Evolutionary conservation across 1,284 basidiomycete species (phyloP), one percentile per base, ranked within the genome.

Genomic region (Rhodotorula sp.): DNA sequence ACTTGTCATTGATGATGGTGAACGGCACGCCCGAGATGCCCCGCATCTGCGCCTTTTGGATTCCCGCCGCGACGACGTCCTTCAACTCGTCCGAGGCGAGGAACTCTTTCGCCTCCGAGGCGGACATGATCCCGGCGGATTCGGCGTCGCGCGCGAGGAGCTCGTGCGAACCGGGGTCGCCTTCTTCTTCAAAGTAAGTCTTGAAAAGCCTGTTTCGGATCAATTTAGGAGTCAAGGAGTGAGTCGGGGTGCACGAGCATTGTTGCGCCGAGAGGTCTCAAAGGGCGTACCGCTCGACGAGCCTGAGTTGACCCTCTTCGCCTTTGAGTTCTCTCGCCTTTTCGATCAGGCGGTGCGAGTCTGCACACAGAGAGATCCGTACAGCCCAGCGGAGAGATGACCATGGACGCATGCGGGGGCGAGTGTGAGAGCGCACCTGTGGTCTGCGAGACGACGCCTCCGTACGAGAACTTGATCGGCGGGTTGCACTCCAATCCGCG

Each of bases 1-100:
- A 64, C 77, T 88, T 88, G 26, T 87, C 87, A 78, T 91, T 89
- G 74, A 93, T 89, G 78, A 92, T 87, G 60, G 87, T 87, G 82
- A 91, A 87, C 4, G 91, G 91, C 10, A 92, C 90, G 49, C 91
- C 91, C 62, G 49, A 21, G 86, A 93, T 87, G 29, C 90, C 90
- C 70, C 87, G 87, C 49, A 84, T 84, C 72, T 87, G 86, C 29
- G 89, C 90, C 52, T 88, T 86, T 14, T 85, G 83, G 71, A 89
- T 86, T 84, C 89, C 87, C n/a, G 84, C 83, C 71, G 88, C 84
- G 2, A 92, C 88, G 72, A 90, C 89, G 64, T 85, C 85, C 73
- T 86, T 84, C 43, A 88, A 81, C 78, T 91, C 90, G 72, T 89
- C 85, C 3, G 88, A 88, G 67, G 87, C 78, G 61, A 93, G 82